phyloP scores from a whole-genome alignment of 768 basidiomycete species.

The Pseudohyphozyma bogoriensis region DNA sequence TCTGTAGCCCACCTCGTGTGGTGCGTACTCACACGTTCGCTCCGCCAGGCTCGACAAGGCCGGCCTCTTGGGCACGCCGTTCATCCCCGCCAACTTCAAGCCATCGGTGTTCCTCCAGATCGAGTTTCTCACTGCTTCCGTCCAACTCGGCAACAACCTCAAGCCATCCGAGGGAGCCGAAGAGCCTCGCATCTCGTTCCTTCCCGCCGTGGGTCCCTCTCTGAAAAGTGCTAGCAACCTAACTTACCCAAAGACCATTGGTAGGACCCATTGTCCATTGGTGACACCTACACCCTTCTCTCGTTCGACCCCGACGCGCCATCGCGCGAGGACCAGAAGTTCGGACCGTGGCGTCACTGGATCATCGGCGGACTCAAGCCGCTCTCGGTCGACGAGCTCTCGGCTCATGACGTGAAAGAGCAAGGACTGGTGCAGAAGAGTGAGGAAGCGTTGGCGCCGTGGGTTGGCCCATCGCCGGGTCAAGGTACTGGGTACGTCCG shows the following conservation, averaged over 20 bases:
- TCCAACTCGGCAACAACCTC: slow-evolving; percentile 2
- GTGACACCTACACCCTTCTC: slow-evolving; percentile 46
- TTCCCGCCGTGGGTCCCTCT: not conserved
- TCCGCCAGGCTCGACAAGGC: not conserved
- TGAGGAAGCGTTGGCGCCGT: slow-evolving; percentile 1
- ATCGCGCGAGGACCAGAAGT: slow-evolving; percentile 45
- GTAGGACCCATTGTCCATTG: not conserved
- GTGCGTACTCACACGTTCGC: not conserved
- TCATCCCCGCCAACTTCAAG: not conserved
- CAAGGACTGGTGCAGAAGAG: not conserved
- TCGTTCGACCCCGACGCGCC: slow-evolving; percentile 56
- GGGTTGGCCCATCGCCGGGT: not conserved
- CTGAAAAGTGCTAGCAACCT: not conserved
- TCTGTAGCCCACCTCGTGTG: too few relatives aligned
- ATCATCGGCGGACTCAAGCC: slow-evolving; percentile 38
- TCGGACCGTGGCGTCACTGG: slow-evolving; percentile 52
- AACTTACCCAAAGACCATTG: not conserved
- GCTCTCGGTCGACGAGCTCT: not conserved
- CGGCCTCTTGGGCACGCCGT: not conserved
- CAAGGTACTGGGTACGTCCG: not conserved
- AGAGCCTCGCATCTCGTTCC: not conserved
- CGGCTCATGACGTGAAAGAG: not conserved
- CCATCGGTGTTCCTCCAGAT: not conserved
- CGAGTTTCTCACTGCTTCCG: slow-evolving; percentile 1
- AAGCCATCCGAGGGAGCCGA: not conserved